Evolutionary conservation across 257 asterid species (phyloP), one percentile per base, ranked within the genome.

Genomic region (Echium plantagineum): DNA sequence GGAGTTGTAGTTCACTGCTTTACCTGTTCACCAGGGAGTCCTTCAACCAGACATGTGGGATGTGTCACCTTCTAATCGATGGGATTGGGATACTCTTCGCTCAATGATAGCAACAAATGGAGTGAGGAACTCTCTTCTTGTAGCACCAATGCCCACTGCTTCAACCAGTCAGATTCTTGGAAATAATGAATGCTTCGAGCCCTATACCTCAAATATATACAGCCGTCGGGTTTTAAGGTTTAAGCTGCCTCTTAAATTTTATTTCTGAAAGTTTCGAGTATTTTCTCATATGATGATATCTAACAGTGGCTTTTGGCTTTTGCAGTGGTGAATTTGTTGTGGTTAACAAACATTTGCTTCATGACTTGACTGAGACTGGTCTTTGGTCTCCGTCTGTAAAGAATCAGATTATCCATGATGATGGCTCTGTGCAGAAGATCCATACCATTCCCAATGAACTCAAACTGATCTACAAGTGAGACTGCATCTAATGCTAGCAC

Each of bases 131-230:
- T 93, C 98, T 59, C 94, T 93, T 71, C 95, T 93, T 38, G 62
- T 93, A 52, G 94, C 98, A 38, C 97, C 98, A 18, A 93, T 88
- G 98, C 98, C 98, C 28, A 91, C 97, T 76, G 98, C 98, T 68
- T 86, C 98, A 17, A 93, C 98, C 9, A 93, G 98, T 79, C 97
- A 93, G 75, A 93, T 93, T 77, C 98, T 93, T 66, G 98, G 98
- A 63, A 93, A 93, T 57, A 93, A 88, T 61, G 97, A 88, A 76
- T 93, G 97, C 74, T 91, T 91, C 77, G 98, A 91, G 67, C 97
- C 98, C 38, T 91, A 91, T 74, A 91, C 98, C 31, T 88, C 97
- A 62, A 91, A 88, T 70, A 91, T 91, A 42, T 88, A 91, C 72
- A 83, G 90, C 66, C 94, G 98, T 32, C 77, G 98, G 71, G 98